Evolutionary conservation across 2,329 filamentous ascomycete species (phyloP).

Genomic region (Stenocarpella maydis): DNA sequence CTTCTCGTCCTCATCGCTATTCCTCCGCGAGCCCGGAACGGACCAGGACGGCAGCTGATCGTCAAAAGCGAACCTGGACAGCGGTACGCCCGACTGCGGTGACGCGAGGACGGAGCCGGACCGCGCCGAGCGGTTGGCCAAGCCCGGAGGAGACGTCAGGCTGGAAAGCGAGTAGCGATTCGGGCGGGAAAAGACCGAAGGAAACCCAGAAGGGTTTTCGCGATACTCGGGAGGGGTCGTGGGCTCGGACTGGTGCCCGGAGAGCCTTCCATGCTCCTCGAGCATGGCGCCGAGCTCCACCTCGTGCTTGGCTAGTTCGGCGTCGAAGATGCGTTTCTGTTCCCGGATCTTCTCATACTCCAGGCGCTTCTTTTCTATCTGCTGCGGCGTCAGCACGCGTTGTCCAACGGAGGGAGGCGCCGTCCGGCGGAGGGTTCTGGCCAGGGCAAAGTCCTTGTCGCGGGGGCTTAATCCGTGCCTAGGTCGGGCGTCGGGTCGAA

Average conservation of each 20-base stretch:
- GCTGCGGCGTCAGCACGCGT: constrained; percentile 31
- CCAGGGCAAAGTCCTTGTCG: neutral
- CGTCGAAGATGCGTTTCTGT: constrained; percentile 88
- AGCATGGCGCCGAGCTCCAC: constrained; percentile 86
- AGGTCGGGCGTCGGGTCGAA: neutral
- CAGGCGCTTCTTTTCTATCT: constrained; percentile 94
- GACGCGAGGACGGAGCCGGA: constrained; percentile 84
- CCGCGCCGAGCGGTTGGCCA: constrained; percentile 76
- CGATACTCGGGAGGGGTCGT: constrained; percentile 95
- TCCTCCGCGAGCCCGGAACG: constrained; percentile 84
- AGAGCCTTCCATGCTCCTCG: constrained; percentile 73
- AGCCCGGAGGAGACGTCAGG: constrained; percentile 80
- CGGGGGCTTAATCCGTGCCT: neutral
- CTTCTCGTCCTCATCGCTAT: constrained; percentile 91
- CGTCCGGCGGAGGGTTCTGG: constrained; percentile 31
- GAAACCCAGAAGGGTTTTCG: constrained; percentile 75
- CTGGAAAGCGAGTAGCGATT: constrained; percentile 85
- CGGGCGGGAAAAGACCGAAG: constrained; percentile 81
- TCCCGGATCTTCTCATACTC: constrained; percentile 92
- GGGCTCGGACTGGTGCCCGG: constrained; percentile 89
- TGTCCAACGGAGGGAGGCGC: neutral
- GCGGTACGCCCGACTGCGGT: constrained; percentile 69
- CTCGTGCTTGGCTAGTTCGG: constrained; percentile 88
- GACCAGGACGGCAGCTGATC: constrained; percentile 82
- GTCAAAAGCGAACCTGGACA: constrained; percentile 66